Evolutionary conservation across 1,139 yeast species (phyloP).

Genomic region (Zygosaccharomyces pseudobailii): DNA sequence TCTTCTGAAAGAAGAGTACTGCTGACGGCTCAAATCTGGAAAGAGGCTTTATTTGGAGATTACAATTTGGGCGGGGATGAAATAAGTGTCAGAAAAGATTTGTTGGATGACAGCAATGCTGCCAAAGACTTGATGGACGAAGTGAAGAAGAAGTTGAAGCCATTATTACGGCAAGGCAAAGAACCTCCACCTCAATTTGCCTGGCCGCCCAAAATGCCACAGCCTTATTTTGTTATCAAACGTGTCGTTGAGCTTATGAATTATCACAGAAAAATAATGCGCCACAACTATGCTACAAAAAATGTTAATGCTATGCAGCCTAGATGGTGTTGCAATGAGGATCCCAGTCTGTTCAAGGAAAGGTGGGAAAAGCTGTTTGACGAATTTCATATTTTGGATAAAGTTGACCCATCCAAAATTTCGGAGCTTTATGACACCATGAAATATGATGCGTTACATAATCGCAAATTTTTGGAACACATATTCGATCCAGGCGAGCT

Average conservation of each 20-base stretch:
- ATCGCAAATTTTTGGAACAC: slow-evolving; percentile 78
- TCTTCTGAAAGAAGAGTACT: slow-evolving; percentile 94
- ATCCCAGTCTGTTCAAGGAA: slow-evolving; percentile 82
- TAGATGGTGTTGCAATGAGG: slow-evolving; percentile 97
- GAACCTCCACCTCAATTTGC: slow-evolving; percentile 99
- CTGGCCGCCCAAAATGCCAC: slow-evolving; percentile 98
- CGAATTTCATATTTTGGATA: slow-evolving; percentile 89
- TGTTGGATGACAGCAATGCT: slow-evolving; percentile 94
- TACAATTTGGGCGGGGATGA: slow-evolving; percentile 74
- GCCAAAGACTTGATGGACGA: slow-evolving; percentile 98
- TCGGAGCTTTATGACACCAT: slow-evolving; percentile 96
- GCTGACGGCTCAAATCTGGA: slow-evolving; percentile 85
- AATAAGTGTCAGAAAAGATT: slow-evolving; percentile 78
- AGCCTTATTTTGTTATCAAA: slow-evolving; percentile 88
- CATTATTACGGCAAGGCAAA: slow-evolving; percentile 87
- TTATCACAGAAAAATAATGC: slow-evolving; percentile 82
- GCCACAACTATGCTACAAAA: slow-evolving; percentile 65
- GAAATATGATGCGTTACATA: slow-evolving; percentile 97
- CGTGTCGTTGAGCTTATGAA: slow-evolving; percentile 95
- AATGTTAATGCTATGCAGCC: slow-evolving; percentile 67
- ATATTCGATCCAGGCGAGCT: slow-evolving; percentile 67
- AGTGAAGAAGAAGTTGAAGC: slow-evolving; percentile 94
- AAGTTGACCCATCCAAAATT: slow-evolving; percentile 95
- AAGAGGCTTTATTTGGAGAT: slow-evolving; percentile 72
- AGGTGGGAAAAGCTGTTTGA: slow-evolving; percentile 96